phyloP scores from a whole-genome alignment of 129 eudicot genomes.

The Chrysanthemum makinoi region DNA sequence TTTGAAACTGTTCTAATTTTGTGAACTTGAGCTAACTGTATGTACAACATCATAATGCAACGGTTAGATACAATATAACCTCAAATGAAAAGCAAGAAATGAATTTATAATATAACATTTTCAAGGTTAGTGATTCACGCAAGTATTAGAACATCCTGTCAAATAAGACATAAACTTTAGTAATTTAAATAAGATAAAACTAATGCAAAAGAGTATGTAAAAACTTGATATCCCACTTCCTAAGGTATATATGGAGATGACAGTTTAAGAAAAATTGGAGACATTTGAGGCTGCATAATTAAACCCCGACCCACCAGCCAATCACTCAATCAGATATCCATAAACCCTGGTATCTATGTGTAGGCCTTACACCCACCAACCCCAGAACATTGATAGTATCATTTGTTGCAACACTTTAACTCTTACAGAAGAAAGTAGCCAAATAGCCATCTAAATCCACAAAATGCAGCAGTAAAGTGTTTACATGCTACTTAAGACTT shows the following conservation, averaged over 20 bases:
- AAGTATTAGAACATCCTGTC: neutral
- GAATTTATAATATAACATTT: neutral
- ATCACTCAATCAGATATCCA: neutral
- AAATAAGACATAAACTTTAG: neutral
- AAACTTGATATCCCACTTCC: constrained; percentile 15
- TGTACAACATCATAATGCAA: constrained; percentile 11
- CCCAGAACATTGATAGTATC: neutral
- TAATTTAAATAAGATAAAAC: neutral
- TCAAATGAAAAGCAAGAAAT: constrained; percentile 15
- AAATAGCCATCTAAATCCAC: constrained; percentile 3
- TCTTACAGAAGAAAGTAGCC: constrained; percentile 6
- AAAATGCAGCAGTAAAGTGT: constrained; percentile 3
- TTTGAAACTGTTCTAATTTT: constrained; percentile 1
- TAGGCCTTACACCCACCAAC: neutral
- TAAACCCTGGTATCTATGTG: neutral
- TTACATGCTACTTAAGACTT: neutral
- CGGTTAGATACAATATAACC: constrained; percentile 11
- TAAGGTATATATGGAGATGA: neutral
- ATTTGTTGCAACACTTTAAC: neutral
- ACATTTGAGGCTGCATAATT: neutral
- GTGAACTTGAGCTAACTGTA: neutral
- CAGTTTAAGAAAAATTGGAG: neutral
- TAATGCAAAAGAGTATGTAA: constrained; percentile 1
- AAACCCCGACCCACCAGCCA: neutral
- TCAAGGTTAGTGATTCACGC: constrained; percentile 5